These are phyloP conservation scores for Trichophaea hybrida DNA, from an alignment of 2,329 filamentous ascomycete genomes.

Conservation along the genomic window DNA sequence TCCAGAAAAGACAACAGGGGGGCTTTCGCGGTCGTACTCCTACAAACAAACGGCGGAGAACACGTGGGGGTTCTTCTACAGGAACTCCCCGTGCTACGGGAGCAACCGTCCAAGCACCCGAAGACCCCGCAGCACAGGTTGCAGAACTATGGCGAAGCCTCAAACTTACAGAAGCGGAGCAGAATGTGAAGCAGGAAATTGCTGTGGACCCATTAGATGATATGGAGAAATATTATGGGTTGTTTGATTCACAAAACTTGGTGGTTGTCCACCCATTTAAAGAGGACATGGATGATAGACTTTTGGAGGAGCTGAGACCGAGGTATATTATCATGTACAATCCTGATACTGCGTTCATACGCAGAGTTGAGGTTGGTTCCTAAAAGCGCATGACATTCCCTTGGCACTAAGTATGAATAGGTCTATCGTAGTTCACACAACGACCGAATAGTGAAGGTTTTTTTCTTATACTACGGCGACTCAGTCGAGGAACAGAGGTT, in stretches of 20 bases:
- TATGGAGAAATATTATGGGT: slow-evolving; percentile 81
- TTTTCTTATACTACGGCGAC: slow-evolving; percentile 90
- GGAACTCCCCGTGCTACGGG: slow-evolving; percentile 51
- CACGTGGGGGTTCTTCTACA: slow-evolving; percentile 64
- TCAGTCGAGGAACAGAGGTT: slow-evolving; percentile 95
- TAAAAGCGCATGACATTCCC: neutral
- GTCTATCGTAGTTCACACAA: slow-evolving; percentile 92
- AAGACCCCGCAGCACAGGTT: slow-evolving; percentile 64
- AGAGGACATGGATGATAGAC: slow-evolving; percentile 85
- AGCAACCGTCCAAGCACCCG: slow-evolving; percentile 59
- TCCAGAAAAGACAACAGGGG: slow-evolving; percentile 18
- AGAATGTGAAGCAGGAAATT: slow-evolving; percentile 60
- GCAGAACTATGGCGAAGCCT: slow-evolving; percentile 70
- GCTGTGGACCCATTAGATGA: slow-evolving; percentile 67
- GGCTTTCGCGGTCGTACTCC: slow-evolving; percentile 50
- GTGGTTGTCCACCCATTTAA: slow-evolving; percentile 87
- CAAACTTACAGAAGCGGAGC: slow-evolving; percentile 62
- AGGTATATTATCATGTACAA: slow-evolving; percentile 98
- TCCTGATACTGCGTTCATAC: slow-evolving; percentile 84
- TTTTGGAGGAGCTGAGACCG: slow-evolving; percentile 87
- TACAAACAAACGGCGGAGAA: slow-evolving; percentile 62
- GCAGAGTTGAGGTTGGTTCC: slow-evolving; percentile 52
- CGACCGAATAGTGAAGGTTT: slow-evolving; percentile 76
- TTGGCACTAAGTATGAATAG: slow-evolving; percentile 9
- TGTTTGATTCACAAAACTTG: slow-evolving; percentile 82